Base-by-base conservation (phyloP, 1,284 basidiomycete genomes). In the Apiotrichum domesticum region DNA sequence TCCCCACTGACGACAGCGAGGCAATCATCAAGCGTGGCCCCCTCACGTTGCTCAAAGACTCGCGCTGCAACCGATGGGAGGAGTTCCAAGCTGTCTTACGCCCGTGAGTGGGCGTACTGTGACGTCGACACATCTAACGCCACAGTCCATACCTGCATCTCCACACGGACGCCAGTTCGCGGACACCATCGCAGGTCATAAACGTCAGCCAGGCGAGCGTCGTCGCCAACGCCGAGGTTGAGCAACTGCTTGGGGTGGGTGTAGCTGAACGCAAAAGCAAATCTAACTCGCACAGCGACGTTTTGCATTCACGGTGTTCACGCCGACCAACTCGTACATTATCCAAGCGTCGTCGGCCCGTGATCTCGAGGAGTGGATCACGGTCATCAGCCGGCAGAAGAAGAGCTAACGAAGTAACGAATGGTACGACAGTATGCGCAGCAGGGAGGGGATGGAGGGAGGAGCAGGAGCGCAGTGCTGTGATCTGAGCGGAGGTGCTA, bases 71-170 rank as follows among this genome's bases (percentile, higher is more conserved):
- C 69, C 72, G 79, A 15, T 98, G 95, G 94, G 84, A 85, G 63
- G 84, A 83, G 69, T 80, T 86, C 46, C 91, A 87, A 84, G 93
- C 95, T 70, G 88, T 92, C 11, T 80, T 98, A n/a, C 83, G 85
- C 71, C 83, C 92, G 90, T 90, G 66, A 63, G 79, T 66, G 15
- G 6, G 21, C 9, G 6, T 21, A 49, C 8, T 14, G 6, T 11
- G 35, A 11, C 37, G 13, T 15, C 29, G 21, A 21, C 21, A 21
- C 21, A 8, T 46, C 39, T 52, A 10, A 29, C 29, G 15, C 51
- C 21, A 35, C 64, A 90, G 91, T 68, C 95, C 95, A 0, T 94
- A 95, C 75, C 81, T 98, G 4, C 86, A 92, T 68, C 81, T 97
- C 56, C 96, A 94, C 77, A 80, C 83, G 35, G 84, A 85, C 62